Conservation (phyloP, 2,329 filamentous ascomycete genomes). For the Talaromyces sp. region DNA sequence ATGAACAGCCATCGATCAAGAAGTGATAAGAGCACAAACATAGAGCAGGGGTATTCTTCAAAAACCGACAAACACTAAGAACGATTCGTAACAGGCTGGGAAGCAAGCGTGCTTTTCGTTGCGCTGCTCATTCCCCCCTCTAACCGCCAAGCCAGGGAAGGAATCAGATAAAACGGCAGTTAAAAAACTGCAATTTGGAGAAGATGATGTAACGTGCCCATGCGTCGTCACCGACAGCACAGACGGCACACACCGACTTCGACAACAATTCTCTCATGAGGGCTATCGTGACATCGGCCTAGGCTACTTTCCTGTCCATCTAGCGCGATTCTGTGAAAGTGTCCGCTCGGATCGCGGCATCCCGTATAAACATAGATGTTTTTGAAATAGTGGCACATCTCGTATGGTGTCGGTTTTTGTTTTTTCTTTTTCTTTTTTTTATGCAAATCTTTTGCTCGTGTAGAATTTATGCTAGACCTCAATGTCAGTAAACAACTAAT, state of each 20-base stretch:
- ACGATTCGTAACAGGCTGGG: neutral
- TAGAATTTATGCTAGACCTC: neutral
- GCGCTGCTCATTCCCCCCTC: neutral
- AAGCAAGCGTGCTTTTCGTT: too few relatives aligned
- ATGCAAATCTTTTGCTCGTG: neutral
- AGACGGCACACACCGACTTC: constrained; percentile 59
- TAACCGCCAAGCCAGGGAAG: neutral
- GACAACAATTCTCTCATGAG: constrained; percentile 71
- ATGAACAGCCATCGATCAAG: neutral
- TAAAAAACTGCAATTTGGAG: neutral
- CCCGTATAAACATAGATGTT: constrained; percentile 74
- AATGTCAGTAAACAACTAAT: neutral
- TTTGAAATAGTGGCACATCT: constrained; percentile 61
- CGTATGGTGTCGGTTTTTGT: neutral
- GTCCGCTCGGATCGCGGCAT: constrained; percentile 63
- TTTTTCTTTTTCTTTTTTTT: too few relatives aligned
- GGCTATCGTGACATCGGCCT: constrained; percentile 57
- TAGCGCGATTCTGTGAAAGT: constrained; percentile 66
- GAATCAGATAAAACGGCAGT: neutral
- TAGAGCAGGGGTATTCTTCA: neutral
- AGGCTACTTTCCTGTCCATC: constrained; percentile 56
- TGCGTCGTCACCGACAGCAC: constrained; percentile 35
- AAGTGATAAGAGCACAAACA: neutral
- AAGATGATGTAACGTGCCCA: neutral
- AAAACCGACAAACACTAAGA: neutral